A percentile compares a stretch with the other conserved stretches of the same genome.
phyloP scores from a whole-genome alignment of 352 stramenopile species.

The Phytophthora pluvialis region DNA sequence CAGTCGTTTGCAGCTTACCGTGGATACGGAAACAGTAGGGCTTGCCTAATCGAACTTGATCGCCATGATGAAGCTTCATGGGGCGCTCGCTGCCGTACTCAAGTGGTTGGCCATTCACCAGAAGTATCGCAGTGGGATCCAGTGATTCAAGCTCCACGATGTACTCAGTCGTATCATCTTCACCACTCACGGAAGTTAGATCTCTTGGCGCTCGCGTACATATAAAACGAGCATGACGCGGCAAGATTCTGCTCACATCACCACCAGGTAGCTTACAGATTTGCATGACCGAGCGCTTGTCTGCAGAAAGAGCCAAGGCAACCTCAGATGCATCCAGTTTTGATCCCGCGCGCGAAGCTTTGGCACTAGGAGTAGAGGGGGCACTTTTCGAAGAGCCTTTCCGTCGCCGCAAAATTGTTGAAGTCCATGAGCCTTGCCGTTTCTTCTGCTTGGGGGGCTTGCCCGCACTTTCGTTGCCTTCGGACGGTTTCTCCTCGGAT shows the following conservation, averaged over 20 bases:
- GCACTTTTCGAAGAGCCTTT: slow-evolving; percentile 31
- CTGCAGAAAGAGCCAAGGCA: slow-evolving; percentile 17
- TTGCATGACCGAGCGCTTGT: slow-evolving; percentile 38
- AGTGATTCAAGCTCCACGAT: slow-evolving; percentile 46
- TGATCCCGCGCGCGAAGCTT: slow-evolving; percentile 9
- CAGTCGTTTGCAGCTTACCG: slow-evolving; percentile 29
- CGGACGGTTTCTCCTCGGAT: slow-evolving; percentile 14
- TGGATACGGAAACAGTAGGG: slow-evolving; percentile 54
- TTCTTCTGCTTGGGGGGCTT: slow-evolving; percentile 33
- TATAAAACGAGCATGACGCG: slow-evolving; percentile 39
- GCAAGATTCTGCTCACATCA: slow-evolving; percentile 29
- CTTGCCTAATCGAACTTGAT: slow-evolving; percentile 52
- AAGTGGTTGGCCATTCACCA: slow-evolving; percentile 47
- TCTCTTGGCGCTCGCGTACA: slow-evolving; percentile 31
- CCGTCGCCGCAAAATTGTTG: slow-evolving; percentile 41
- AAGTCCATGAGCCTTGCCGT: slow-evolving; percentile 44
- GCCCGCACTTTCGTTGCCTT: background rate
- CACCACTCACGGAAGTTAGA: background rate
- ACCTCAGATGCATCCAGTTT: slow-evolving; percentile 18
- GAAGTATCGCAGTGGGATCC: slow-evolving; percentile 39
- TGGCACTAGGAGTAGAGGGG: slow-evolving; percentile 25
- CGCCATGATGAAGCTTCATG: slow-evolving; percentile 50
- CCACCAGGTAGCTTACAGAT: slow-evolving; percentile 37
- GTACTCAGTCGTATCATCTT: slow-evolving; percentile 23
- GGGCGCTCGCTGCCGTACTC: slow-evolving; percentile 12